Evolutionary conservation across 2,329 filamentous ascomycete species (phyloP).

Genomic region (Anthostomella pinea): DNA sequence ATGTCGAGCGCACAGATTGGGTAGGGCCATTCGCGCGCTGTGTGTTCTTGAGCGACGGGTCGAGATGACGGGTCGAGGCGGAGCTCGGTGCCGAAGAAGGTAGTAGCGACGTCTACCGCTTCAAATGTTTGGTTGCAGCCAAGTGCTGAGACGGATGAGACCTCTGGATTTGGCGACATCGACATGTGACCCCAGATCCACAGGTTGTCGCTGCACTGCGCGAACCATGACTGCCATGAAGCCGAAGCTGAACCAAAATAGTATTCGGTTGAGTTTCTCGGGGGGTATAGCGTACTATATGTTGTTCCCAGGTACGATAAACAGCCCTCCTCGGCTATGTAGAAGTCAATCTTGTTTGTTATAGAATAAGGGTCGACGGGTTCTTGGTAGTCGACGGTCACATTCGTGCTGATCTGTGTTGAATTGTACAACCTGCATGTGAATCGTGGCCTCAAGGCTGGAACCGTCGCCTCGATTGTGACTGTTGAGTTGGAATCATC

Average conservation of each 20-base stretch:
- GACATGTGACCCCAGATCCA: constrained; percentile 36
- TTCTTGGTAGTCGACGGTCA: background rate
- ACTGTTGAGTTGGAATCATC: too few relatives aligned
- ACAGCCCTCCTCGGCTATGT: background rate
- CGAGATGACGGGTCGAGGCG: constrained; percentile 28
- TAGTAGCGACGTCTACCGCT: constrained; percentile 21
- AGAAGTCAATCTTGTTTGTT: background rate
- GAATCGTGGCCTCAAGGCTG: background rate
- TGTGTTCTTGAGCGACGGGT: constrained; percentile 21
- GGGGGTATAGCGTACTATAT: background rate
- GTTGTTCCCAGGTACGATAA: too few relatives aligned
- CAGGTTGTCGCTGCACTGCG: constrained; percentile 26
- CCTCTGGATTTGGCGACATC: constrained; percentile 19
- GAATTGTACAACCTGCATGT: background rate
- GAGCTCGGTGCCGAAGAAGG: constrained; percentile 18
- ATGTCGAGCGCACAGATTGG: too few relatives aligned
- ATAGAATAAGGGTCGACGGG: background rate
- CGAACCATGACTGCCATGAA: background rate
- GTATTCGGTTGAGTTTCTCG: too few relatives aligned
- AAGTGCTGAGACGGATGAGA: constrained; percentile 31
- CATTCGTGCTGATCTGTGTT: background rate
- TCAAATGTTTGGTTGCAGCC: constrained; percentile 39
- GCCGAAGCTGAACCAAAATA: background rate
- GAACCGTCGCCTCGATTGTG: background rate
- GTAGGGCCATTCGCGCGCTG: too few relatives aligned